phyloP scores from a whole-genome alignment of 106 monocot genomes.

The Acanthochlamys bracteata region DNA sequence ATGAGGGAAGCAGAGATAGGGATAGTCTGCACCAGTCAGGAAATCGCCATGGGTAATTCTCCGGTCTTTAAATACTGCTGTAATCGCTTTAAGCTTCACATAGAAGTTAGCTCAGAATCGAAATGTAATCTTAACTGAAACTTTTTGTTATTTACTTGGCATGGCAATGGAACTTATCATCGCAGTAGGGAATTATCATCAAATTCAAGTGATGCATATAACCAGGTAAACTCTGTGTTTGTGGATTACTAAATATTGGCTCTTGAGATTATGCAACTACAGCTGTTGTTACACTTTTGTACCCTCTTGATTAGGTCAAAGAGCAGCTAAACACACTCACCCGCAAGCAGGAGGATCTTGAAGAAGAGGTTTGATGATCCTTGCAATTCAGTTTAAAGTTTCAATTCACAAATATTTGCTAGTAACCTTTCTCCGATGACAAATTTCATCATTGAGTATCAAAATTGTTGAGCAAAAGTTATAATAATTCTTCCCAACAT shows the following conservation, averaged over 20 bases:
- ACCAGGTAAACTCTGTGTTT: slow-evolving; percentile 26
- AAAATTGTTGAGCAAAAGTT: background rate
- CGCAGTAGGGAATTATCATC: slow-evolving; percentile 57
- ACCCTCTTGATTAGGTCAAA: slow-evolving; percentile 33
- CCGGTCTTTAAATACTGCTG: background rate
- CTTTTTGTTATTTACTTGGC: slow-evolving; percentile 8
- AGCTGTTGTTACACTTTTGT: background rate
- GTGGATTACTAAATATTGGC: background rate
- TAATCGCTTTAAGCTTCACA: background rate
- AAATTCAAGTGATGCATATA: slow-evolving; percentile 49
- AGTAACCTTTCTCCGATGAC: background rate
- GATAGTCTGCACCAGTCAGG: slow-evolving; percentile 34
- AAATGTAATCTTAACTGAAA: background rate
- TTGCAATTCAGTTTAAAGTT: background rate
- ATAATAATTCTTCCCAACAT: too few species aligned
- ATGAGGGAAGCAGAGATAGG: slow-evolving; percentile 42
- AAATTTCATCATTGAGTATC: background rate
- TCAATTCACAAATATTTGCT: background rate
- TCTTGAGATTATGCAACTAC: background rate
- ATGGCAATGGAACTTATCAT: slow-evolving; percentile 29
- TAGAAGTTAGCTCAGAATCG: background rate
- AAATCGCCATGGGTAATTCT: slow-evolving; percentile 41
- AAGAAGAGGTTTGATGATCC: slow-evolving; percentile 40
- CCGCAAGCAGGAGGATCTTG: slow-evolving; percentile 54
- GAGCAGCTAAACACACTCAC: slow-evolving; percentile 43